phyloP scores from a whole-genome alignment of 768 basidiomycete species.

The Plicaturopsis crispa region DNA sequence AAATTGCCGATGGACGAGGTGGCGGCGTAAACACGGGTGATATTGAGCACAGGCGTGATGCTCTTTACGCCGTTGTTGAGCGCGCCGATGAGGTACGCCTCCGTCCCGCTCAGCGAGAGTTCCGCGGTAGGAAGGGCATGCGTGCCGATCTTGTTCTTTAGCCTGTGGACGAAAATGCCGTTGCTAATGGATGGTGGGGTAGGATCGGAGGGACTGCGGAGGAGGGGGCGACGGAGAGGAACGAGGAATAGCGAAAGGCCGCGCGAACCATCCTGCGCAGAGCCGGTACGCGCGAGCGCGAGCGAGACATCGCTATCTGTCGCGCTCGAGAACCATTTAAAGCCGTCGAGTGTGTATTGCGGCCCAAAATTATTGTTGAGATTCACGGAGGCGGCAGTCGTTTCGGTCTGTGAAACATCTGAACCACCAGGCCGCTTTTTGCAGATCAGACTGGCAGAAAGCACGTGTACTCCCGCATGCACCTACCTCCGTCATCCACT shows the following conservation, averaged over 20 bases:
- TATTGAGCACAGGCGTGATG: slow-evolving; percentile 68
- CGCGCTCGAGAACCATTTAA: slow-evolving; percentile 84
- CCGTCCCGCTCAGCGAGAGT: slow-evolving; percentile 49
- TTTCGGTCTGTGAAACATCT: slow-evolving; percentile 70
- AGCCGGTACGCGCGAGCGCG: slow-evolving; percentile 67
- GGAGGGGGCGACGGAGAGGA: slow-evolving; percentile 50
- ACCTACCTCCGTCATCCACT: slow-evolving; percentile 78
- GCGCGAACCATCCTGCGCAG: slow-evolving; percentile 45
- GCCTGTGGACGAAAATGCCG: slow-evolving; percentile 59
- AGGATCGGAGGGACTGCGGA: slow-evolving; percentile 32
- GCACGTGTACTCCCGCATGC: slow-evolving; percentile 9
- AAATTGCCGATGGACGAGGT: slow-evolving; percentile 47
- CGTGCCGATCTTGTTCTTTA: slow-evolving; percentile 78
- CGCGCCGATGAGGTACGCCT: slow-evolving; percentile 56
- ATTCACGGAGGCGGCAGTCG: slow-evolving; percentile 37
- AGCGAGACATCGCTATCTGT: slow-evolving; percentile 69
- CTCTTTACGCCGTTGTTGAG: slow-evolving; percentile 54
- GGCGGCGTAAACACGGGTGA: slow-evolving; percentile 67
- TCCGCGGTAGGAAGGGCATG: slow-evolving; percentile 71
- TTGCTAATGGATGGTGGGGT: slow-evolving; percentile 45
- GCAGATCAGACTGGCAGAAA: slow-evolving; percentile 19
- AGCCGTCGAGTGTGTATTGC: slow-evolving; percentile 53
- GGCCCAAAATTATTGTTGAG: slow-evolving; percentile 33
- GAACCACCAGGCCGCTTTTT: slow-evolving; percentile 73
- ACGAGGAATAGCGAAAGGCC: slow-evolving; percentile 71